phyloP scores from a whole-genome alignment of 2,329 filamentous ascomycete species.

The Aspergillus eucalypticola region DNA sequence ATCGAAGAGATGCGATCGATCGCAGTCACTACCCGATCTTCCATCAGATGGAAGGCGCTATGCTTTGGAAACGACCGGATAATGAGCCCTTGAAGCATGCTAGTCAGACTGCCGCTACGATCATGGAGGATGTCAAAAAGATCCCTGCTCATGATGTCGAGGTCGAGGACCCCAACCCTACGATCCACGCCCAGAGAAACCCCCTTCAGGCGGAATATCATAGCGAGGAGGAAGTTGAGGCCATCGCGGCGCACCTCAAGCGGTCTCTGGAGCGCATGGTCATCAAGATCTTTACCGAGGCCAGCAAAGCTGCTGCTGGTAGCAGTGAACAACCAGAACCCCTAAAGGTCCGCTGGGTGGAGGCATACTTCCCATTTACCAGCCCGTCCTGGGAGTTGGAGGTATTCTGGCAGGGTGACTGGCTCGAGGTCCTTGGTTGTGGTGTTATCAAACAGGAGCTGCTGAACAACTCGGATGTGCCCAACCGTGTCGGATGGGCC shows the following conservation, averaged over 20 bases:
- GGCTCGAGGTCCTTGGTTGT: conserved; percentile 94
- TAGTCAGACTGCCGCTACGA: conserved; percentile 55
- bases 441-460: conserved; percentile 85
- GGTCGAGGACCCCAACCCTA: conserved; percentile 81
- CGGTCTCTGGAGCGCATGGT: conserved; percentile 86
- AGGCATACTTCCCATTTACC: conserved; percentile 97
- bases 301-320: conserved; percentile 65
- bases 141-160: conserved; percentile 73
- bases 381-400: conserved; percentile 95
- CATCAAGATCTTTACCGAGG: conserved; percentile 80
- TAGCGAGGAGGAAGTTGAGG: conserved; percentile 73
- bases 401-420: conserved; percentile 89
- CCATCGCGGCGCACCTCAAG: conserved; percentile 83
- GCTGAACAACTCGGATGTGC: conserved; percentile 73
- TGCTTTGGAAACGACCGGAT: conserved; percentile 74
- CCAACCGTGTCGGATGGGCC: conserved; percentile 82
- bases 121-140: conserved; percentile 68
- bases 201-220: conserved; percentile 76
- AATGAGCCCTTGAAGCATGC: conserved; percentile 34
- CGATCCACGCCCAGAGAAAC: conserved; percentile 75
- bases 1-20: conserved; percentile 91
- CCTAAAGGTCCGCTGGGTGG: conserved; percentile 86
- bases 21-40: conserved; percentile 94
- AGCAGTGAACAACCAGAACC: conserved; percentile 66
- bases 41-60: conserved; percentile 97